Evolutionary conservation across 2,329 filamentous ascomycete species (phyloP).

Genomic region (Chaetothyriales sp.): DNA sequence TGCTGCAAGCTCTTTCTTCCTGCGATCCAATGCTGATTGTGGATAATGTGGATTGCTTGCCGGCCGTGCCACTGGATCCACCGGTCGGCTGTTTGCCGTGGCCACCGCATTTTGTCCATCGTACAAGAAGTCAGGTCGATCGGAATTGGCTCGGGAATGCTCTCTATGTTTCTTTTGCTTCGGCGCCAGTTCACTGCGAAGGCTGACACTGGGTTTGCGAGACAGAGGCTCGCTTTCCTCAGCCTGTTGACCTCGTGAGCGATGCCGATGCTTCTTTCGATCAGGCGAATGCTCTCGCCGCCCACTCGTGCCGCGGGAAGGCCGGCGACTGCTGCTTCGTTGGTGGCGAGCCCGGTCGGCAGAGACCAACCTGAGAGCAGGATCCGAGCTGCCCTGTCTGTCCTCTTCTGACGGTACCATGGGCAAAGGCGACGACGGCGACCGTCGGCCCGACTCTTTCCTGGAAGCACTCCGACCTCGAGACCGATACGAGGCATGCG

Average conservation of each 20-base stretch:
- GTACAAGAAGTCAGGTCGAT: neutral
- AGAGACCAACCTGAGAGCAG: slow-evolving; percentile 34
- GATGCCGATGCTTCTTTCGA: slow-evolving; percentile 22
- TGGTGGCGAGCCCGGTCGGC: slow-evolving; percentile 34
- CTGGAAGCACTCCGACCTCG: slow-evolving; percentile 51
- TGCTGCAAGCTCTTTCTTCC: slow-evolving; percentile 62
- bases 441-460: slow-evolving; percentile 47
- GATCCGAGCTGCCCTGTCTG: slow-evolving; percentile 42
- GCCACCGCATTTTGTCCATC: neutral
- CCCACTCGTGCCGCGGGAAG: slow-evolving; percentile 31
- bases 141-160: neutral
- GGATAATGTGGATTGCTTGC: slow-evolving; percentile 24
- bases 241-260: slow-evolving; percentile 26
- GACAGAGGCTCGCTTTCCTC: slow-evolving; percentile 17
- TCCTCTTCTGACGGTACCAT: slow-evolving; percentile 49
- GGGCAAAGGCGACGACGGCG: slow-evolving; percentile 68
- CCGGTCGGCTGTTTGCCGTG: neutral
- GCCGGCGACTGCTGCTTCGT: slow-evolving; percentile 32
- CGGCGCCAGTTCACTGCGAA: neutral
- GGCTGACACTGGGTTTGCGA: slow-evolving; percentile 8
- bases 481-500: slow-evolving; percentile 23
- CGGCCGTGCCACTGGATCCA: slow-evolving; percentile 2
- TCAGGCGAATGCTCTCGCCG: slow-evolving; percentile 36
- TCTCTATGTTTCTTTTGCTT: slow-evolving; percentile 1
- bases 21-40: slow-evolving; percentile 39